phyloP scores from a whole-genome alignment of 208 protist genomes.

The Leishmania turanica region DNA sequence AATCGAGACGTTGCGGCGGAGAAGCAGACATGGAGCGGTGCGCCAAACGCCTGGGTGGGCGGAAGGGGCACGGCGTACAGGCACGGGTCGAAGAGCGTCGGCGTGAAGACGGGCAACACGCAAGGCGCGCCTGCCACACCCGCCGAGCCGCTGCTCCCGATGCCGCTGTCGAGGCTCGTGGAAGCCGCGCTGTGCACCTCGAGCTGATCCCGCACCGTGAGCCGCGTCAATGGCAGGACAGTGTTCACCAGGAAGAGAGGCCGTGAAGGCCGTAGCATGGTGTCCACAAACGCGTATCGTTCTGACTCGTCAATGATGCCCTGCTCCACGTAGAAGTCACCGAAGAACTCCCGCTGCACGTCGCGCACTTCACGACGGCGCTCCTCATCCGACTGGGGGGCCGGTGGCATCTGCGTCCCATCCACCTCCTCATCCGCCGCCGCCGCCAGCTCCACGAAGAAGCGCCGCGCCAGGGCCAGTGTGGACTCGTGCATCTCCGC shows the following conservation, averaged over 20 bases:
- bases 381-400: constrained; percentile 46
- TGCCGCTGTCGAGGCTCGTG: not conserved
- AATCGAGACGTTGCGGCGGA: constrained; percentile 33
- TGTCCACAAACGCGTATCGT: constrained; percentile 55
- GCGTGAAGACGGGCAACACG: constrained; percentile 32
- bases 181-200: constrained; percentile 33
- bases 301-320: constrained; percentile 38
- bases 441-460: constrained; percentile 65
- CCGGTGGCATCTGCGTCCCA: constrained; percentile 19
- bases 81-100: constrained; percentile 37
- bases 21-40: constrained; percentile 39
- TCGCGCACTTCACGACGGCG: constrained; percentile 59
- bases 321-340: constrained; percentile 75
- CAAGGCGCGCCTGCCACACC: not conserved
- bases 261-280: constrained; percentile 52
- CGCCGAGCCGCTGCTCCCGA: not conserved
- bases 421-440: constrained; percentile 71
- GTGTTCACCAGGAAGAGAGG: constrained; percentile 62
- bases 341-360: constrained; percentile 75
- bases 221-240: constrained; percentile 48
- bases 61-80: constrained; percentile 40
- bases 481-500: constrained; percentile 47
- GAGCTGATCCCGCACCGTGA: constrained; percentile 67
- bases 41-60: constrained; percentile 49
- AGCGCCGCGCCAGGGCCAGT: constrained; percentile 53